Evolutionary conservation across 2,329 filamentous ascomycete genomes (phyloP).

Genomic region (Thermoascus crustaceus): DNA sequence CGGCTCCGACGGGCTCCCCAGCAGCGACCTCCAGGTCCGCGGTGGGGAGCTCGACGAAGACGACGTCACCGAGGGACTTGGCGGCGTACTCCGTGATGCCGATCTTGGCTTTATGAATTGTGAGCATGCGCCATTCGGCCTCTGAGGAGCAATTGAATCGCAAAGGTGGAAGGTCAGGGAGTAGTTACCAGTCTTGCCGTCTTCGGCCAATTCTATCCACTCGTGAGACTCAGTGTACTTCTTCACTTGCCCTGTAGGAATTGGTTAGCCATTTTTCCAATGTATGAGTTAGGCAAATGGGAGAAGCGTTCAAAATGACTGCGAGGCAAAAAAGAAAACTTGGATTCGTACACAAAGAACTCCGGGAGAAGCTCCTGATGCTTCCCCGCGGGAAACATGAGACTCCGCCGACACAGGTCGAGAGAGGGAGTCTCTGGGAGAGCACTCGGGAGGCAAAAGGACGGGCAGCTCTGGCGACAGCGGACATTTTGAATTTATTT

Average conservation of each 20-base stretch:
- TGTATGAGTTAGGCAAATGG: background rate
- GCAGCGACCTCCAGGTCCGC: slow-evolving; percentile 58
- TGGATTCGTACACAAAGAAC: slow-evolving; percentile 28
- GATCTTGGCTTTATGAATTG: slow-evolving; percentile 46
- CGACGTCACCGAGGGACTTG: slow-evolving; percentile 86
- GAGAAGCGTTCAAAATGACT: no score
- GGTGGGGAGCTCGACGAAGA: slow-evolving; percentile 89
- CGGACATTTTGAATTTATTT: slow-evolving; percentile 26
- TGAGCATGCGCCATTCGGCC: slow-evolving; percentile 5
- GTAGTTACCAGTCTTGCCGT: slow-evolving; percentile 62
- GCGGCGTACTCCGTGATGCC: slow-evolving; percentile 91
- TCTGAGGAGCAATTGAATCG: slow-evolving; percentile 12
- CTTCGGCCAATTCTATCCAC: slow-evolving; percentile 83
- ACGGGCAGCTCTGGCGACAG: slow-evolving; percentile 27
- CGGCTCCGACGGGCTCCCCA: slow-evolving; percentile 83
- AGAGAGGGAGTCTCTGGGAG: slow-evolving; percentile 28
- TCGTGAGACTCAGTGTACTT: slow-evolving; percentile 97
- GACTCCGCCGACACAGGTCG: slow-evolving; percentile 20
- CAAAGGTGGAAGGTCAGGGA: slow-evolving; percentile 14
- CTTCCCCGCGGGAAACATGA: slow-evolving; percentile 36
- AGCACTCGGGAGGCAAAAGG: slow-evolving; percentile 30
- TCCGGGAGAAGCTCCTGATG: slow-evolving; percentile 34
- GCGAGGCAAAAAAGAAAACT: slow-evolving; percentile 2
- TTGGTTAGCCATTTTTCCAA: slow-evolving; percentile 13
- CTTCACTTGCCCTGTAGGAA: slow-evolving; percentile 45